phyloP scores from a whole-genome alignment of 495 filamentous ascomycete species.

The Xylona heveae region DNA sequence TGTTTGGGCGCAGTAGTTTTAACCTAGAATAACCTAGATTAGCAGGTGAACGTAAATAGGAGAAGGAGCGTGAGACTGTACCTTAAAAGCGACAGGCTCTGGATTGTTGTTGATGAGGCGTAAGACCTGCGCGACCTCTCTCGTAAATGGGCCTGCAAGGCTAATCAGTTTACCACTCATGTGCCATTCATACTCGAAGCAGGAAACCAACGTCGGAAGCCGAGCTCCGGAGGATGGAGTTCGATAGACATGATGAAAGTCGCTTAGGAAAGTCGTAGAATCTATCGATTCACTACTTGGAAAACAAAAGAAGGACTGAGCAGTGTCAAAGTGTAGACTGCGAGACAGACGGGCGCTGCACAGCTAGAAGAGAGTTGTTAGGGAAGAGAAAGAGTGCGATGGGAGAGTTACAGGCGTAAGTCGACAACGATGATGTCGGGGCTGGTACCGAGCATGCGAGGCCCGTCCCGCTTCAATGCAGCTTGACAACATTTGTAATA shows the following conservation, averaged over 20 bases:
- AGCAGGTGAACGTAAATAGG: background rate
- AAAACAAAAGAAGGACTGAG: slow-evolving; percentile 70
- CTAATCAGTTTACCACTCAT: slow-evolving; percentile 1
- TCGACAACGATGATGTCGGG: no score
- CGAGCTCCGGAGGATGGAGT: slow-evolving; percentile 75
- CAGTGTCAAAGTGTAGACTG: slow-evolving; percentile 73
- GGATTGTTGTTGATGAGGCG: slow-evolving; percentile 56
- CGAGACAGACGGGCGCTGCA: no score
- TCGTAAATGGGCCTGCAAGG: slow-evolving; percentile 63
- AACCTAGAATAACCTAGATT: slow-evolving; percentile 33
- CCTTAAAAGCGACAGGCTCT: slow-evolving; percentile 88
- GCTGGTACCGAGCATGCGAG: no score
- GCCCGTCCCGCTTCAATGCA: no score
- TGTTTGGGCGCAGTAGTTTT: slow-evolving; percentile 99
- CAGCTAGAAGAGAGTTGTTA: no score
- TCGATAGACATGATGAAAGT: slow-evolving; percentile 66
- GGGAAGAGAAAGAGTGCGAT: no score
- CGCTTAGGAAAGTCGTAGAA: no score
- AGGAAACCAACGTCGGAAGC: slow-evolving; percentile 62
- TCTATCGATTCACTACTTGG: no score
- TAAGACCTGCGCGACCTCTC: slow-evolving; percentile 71
- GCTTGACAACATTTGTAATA: no score
- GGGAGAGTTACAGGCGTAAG: no score
- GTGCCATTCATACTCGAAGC: background rate
- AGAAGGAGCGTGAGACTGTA: slow-evolving; percentile 17